phyloP scores from a whole-genome alignment of 2,329 filamentous ascomycete species.

The Seiridium cupressi region DNA sequence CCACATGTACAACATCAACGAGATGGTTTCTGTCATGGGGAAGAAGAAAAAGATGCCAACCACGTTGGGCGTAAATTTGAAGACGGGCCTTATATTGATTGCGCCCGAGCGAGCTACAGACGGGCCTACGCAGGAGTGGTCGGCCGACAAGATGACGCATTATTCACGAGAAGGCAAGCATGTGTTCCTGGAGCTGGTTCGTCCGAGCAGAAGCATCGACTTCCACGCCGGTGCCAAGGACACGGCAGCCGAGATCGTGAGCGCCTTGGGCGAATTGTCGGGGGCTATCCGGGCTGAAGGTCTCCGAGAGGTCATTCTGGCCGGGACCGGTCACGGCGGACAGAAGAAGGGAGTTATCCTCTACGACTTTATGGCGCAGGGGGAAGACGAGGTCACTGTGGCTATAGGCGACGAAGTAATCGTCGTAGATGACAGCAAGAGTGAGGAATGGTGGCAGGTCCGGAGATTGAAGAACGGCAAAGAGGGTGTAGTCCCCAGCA shows the following conservation, averaged over 20 bases:
- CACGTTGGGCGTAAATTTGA: conserved; percentile 90
- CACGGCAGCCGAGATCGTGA: conserved; percentile 90
- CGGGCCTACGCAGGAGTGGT: conserved; percentile 88
- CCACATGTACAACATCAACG: conserved; percentile 94
- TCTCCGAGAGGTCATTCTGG: conserved; percentile 80
- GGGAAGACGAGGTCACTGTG: conserved; percentile 94
- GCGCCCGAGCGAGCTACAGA: conserved; percentile 82
- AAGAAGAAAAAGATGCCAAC: conserved; percentile 98
- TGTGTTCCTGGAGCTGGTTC: conserved; percentile 89
- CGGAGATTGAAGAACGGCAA: conserved; percentile 86
- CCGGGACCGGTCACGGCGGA: conserved; percentile 63
- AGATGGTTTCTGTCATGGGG: conserved; percentile 95
- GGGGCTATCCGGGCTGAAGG: conserved; percentile 82
- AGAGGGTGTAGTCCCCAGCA: conserved; percentile 94
- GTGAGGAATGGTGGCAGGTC: conserved; percentile 98
- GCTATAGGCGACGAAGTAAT: conserved; percentile 86
- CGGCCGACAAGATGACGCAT: conserved; percentile 90
- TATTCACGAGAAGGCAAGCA: conserved; percentile 98
- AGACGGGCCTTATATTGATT: conserved; percentile 85
- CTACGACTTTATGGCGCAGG: conserved; percentile 96
- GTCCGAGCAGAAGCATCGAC: conserved; percentile 91
- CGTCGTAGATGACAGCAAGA: conserved; percentile 84
- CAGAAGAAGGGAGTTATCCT: conserved; percentile 84
- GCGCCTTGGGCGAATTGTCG: conserved; percentile 82
- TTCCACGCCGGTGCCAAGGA: conserved; percentile 98